Evolutionary conservation across 2,329 filamentous ascomycete species (phyloP), one percentile per base, ranked within the genome.

Genomic region (Akanthomyces dipterigenus): DNA sequence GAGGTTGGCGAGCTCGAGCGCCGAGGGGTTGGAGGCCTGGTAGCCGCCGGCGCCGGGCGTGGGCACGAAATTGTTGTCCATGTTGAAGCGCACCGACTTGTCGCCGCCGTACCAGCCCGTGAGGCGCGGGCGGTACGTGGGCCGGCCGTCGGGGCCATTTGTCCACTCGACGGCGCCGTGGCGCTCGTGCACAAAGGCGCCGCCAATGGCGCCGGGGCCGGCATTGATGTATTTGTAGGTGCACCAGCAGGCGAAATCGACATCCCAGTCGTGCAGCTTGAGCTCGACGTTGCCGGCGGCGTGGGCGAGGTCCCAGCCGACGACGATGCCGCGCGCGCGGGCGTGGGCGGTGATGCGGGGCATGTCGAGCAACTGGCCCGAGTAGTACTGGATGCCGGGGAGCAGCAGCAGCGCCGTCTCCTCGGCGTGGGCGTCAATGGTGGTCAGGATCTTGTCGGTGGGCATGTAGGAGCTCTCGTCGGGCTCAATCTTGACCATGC

Each of bases 181-280:
- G 43, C 78, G 80, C 70, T 90, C 85, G 72, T 96, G 91, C 9
- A 96, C 88, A 66, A 92, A 96, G 1, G 88, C 78, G 0, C 88
- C 91, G 1, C 85, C 91, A 65, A 96, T 96, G 18, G 87, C 82
- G 4, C 92, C 92, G 0, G 92, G 91, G 0, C 92, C 92, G 28
- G 87, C 86, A 71, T 96, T 96, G 72, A 96, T 83, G 76, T 96
- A 96, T 77, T 96, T 96, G 81, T 96, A 96, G 20, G 88, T 93
- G 75, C 92, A 96, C 92, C 92, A 96, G 59, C 84, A 90, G 18
- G 93, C 92, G 69, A 96, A 96, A 72, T 96, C 92, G 38, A 96
- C 91, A 66, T 89, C 82, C 92, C 92, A 96, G 67, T 93, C 90
- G 73, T 96, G 91, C 22, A 96, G 80, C 62, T 80, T 76, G 20